Base-by-base conservation (phyloP, 73 alveolate species). In the Paramecium tetraurelia region DNA sequence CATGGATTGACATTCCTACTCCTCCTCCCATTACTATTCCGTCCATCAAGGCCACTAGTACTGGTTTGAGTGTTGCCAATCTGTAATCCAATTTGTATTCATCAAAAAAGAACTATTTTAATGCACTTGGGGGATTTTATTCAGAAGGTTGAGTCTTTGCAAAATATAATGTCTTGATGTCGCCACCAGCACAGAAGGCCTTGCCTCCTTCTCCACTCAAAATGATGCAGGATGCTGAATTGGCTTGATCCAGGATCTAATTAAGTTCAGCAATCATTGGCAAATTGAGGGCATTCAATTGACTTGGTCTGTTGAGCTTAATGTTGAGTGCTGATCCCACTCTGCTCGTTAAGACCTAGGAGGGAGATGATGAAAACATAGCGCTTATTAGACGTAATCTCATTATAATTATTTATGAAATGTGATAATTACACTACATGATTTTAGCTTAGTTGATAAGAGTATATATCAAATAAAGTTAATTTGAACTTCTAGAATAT, bases 1-100 rank as follows among this genome's bases (percentile, higher is more conserved):
- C 98, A 93, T 98, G 98, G 8, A 89, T 93, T 22, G 99, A 96
- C 14, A 98, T 90, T 27, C 99, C 99, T 18, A 98, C 99, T 12
- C 99, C 99, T 33, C 99, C 99, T 46, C 99, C 99, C 99, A 98
- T 97, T 31, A 97, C 99, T 80, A 96, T 95, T 46, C 99, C 99
- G 89, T 98, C 97, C 97, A 97, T 95, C 2, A 97, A 90, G 22
- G 98, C 94, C 31, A 97, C 94, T 72, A 95, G 92, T 5, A 95
- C 92, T 7, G 99, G 98, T 18, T 95, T 92, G 97, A 96, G 93
- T 72, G 90, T 75, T 29, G 97, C 93, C 21, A 97, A 92, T 50
- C 94, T 76, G 84, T 96, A 96, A 80, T 96, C 98, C 27, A 95
- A 72, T 18, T 92, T 57, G 70, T 96, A 96, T 89, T 96, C 98